Evolutionary conservation across 73 alveolate species (phyloP).

Genomic region (Paramecium tetraurelia): DNA sequence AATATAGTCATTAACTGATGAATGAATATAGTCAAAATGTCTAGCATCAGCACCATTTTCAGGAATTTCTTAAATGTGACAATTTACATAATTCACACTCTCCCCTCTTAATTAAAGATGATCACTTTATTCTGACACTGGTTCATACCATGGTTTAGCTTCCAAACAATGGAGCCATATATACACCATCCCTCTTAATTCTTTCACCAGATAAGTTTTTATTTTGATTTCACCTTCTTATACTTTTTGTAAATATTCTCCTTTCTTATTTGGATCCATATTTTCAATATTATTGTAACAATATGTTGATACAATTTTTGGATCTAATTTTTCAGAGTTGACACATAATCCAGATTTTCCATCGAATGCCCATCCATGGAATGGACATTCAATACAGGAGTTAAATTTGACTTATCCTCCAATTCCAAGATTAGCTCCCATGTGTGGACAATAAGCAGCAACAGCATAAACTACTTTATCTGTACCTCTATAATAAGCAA

Average conservation of each 20-base stretch:
- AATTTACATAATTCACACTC: slow-evolving; percentile 49
- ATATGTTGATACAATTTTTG: slow-evolving; percentile 28
- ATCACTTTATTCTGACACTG: slow-evolving; percentile 45
- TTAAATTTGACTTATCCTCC: slow-evolving; percentile 65
- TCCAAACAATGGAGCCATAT: slow-evolving; percentile 67
- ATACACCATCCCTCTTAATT: slow-evolving; percentile 50
- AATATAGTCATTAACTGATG: slow-evolving; percentile 18
- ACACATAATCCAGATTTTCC: slow-evolving; percentile 68
- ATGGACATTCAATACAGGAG: slow-evolving; percentile 68
- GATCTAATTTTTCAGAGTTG: slow-evolving; percentile 15
- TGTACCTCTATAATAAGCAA: slow-evolving; percentile 62
- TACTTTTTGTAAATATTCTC: slow-evolving; percentile 32
- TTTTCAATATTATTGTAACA: slow-evolving; percentile 56
- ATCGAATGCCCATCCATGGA: slow-evolving; percentile 74
- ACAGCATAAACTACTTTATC: slow-evolving; percentile 65
- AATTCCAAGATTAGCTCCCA: slow-evolving; percentile 70
- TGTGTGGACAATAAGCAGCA: slow-evolving; percentile 70
- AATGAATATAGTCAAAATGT: slow-evolving; percentile 67
- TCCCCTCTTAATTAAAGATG: slow-evolving; percentile 62
- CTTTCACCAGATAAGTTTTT: slow-evolving; percentile 44
- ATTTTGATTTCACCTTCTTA: slow-evolving; percentile 37
- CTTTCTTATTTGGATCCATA: not conserved
- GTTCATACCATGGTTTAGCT: slow-evolving; percentile 65
- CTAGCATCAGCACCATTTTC: slow-evolving; percentile 72
- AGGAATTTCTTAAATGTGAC: slow-evolving; percentile 69